Evolutionary conservation across 2,329 filamentous ascomycete species (phyloP).

Genomic region (Phialophora chinensis): DNA sequence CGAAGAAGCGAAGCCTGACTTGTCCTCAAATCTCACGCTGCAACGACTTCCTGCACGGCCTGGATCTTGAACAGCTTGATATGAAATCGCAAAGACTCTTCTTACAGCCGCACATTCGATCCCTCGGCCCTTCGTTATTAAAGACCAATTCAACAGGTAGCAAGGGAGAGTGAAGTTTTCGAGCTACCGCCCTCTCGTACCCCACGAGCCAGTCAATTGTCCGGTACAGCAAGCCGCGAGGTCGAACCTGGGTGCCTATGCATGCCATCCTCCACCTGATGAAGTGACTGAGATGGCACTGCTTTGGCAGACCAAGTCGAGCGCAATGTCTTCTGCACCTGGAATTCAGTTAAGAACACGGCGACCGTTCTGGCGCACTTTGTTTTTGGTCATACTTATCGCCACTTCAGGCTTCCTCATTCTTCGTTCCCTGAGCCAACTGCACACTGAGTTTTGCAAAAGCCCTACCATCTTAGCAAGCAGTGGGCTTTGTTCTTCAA

Average conservation of each 20-base stretch:
- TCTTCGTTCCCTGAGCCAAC: conserved; percentile 13
- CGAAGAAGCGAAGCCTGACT: background rate
- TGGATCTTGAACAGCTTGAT: background rate
- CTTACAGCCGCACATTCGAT: background rate
- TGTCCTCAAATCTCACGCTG: background rate
- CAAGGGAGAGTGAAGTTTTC: background rate
- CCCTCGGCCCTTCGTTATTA: background rate
- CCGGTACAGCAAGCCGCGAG: background rate
- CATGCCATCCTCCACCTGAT: conserved; percentile 1
- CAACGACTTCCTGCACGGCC: background rate
- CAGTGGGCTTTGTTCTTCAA: conserved; percentile 19
- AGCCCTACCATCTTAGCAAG: conserved; percentile 16
- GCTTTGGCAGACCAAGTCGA: conserved; percentile 8
- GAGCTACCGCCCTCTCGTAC: background rate
- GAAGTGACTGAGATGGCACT: conserved; percentile 6
- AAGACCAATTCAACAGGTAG: background rate
- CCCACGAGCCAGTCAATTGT: background rate
- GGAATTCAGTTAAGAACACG: conserved; percentile 5
- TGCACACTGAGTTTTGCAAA: conserved; percentile 11
- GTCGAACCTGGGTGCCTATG: background rate
- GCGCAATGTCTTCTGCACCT: background rate
- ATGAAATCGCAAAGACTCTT: background rate
- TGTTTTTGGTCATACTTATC: conserved; percentile 19
- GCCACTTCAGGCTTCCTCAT: conserved; percentile 13
- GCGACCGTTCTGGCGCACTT: conserved; percentile 10